Conservation (phyloP, 768 basidiomycete genomes). For the Suillus cothurnatus region DNA sequence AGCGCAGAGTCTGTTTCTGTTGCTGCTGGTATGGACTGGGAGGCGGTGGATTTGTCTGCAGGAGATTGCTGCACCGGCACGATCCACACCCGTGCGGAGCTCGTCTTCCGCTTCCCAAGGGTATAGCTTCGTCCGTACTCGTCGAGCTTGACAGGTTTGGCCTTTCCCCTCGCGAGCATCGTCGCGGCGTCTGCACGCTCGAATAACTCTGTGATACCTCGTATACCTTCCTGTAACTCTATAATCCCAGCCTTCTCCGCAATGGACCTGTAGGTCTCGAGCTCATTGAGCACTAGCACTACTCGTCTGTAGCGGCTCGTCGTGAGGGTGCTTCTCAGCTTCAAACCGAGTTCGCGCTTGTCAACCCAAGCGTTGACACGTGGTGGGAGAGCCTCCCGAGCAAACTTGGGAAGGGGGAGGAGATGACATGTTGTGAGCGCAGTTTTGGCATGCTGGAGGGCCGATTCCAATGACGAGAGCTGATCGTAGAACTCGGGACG, state of each 20-base stretch:
- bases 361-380: slow-evolving; percentile 71
- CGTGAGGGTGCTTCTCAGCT: slow-evolving; percentile 62
- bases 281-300: slow-evolving; percentile 59
- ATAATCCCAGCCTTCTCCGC: slow-evolving; percentile 57
- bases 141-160: slow-evolving; percentile 67
- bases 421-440: slow-evolving; percentile 68
- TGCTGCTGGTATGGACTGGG: slow-evolving; percentile 16
- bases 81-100: slow-evolving; percentile 91
- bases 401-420: slow-evolving; percentile 76
- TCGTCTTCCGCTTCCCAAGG: slow-evolving; percentile 86
- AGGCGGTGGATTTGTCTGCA: slow-evolving; percentile 8
- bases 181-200: slow-evolving; percentile 51
- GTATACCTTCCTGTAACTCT: slow-evolving; percentile 54
- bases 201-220: slow-evolving; percentile 58
- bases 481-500: slow-evolving; percentile 76
- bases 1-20: slow-evolving; percentile 5
- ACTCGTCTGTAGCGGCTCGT: slow-evolving; percentile 73
- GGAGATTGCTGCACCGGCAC: slow-evolving; percentile 52
- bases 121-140: slow-evolving; percentile 84
- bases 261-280: slow-evolving; percentile 64
- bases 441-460: slow-evolving; percentile 56
- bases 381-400: slow-evolving; percentile 56
- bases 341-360: slow-evolving; percentile 55
- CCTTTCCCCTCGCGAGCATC: slow-evolving; percentile 34
- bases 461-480: slow-evolving; percentile 63